Evolutionary conservation across 352 stramenopile species (phyloP), one percentile per base, ranked within the genome.

Genomic region (Globisporangium paroecandrum): DNA sequence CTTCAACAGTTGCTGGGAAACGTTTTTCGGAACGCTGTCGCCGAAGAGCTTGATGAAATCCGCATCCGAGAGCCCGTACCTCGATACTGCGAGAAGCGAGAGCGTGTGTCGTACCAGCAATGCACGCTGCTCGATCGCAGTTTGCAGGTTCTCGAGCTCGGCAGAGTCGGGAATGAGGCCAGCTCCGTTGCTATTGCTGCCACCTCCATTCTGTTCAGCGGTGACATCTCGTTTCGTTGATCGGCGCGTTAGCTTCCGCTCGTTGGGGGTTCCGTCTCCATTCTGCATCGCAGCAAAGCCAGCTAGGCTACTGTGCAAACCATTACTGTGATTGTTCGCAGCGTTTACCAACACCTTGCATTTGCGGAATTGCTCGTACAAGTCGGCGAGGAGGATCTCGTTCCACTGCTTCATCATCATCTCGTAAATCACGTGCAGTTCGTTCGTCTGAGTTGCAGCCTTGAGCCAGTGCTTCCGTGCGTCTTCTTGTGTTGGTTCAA

Each of bases 331-430:
- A 22, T n/a, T 54, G 29, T 47, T 25, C 2, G 58, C n/a, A 51
- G 62, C 41, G 12, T 69, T 55, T 1, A 62, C 41, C 15, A 51
- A 22, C 51, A 59, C 49, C 57, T 66, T 80, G 32, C 53, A 83
- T 27, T 69, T 76, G 55, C 77, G 25, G 4, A 82, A 70, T 20
- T 81, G 68, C 15, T 77, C 71, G 13, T 77, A 69, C 47, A 91
- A 70, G 63, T 90, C 83, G 38, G 80, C 76, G 13, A 93, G 72
- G 25, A 93, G 65, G 38, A 92, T 77, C 12, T 78, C 62, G 62
- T 91, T 92, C 87, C 87, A 95, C n/a, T 82, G 83, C 60, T 82
- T 86, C 71, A 94, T 79, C 15, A 93, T 65, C 58, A 85, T 66
- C 38, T 89, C 81, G 41, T 92, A 93, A 20, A 91, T 64, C 25